phyloP scores from a whole-genome alignment of 306 rosid species.

The Glycine tomentella region DNA sequence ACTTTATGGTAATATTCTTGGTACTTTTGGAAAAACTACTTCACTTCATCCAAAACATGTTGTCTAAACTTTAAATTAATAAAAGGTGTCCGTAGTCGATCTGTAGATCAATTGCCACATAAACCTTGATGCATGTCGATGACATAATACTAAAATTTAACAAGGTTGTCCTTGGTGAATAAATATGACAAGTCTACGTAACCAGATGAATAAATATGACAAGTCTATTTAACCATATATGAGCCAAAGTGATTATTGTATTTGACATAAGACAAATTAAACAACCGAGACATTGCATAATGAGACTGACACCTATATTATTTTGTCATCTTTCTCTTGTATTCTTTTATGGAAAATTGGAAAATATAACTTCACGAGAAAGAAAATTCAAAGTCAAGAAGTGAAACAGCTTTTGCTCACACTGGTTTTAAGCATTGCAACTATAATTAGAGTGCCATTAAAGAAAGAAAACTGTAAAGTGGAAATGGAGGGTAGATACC shows the following conservation, averaged over 20 bases:
- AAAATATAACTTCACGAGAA: neutral
- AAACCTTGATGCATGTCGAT: neutral
- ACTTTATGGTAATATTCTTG: too few relatives aligned
- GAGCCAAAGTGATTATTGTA: conserved; percentile 1
- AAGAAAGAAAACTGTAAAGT: conserved; percentile 22
- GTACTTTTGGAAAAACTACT: too few relatives aligned
- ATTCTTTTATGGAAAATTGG: too few relatives aligned
- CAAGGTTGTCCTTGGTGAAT: neutral
- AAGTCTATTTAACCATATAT: neutral
- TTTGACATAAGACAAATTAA: neutral
- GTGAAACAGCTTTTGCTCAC: conserved; percentile 1
- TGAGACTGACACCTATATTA: neutral
- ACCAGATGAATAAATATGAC: conserved; percentile 6
- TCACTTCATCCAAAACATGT: neutral
- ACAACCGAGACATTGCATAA: conserved; percentile 20
- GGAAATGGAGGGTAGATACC: neutral
- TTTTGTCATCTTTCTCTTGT: conserved; percentile 1
- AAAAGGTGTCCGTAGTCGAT: neutral
- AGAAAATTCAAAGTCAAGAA: conserved; percentile 29
- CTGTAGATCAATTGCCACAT: neutral
- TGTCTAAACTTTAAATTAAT: conserved; percentile 5
- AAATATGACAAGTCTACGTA: neutral
- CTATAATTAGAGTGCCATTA: conserved; percentile 11
- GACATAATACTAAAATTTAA: neutral
- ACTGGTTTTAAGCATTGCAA: conserved; percentile 25